Conservation (phyloP, 129 eudicot species). For the Smallanthus sonchifolius region DNA sequence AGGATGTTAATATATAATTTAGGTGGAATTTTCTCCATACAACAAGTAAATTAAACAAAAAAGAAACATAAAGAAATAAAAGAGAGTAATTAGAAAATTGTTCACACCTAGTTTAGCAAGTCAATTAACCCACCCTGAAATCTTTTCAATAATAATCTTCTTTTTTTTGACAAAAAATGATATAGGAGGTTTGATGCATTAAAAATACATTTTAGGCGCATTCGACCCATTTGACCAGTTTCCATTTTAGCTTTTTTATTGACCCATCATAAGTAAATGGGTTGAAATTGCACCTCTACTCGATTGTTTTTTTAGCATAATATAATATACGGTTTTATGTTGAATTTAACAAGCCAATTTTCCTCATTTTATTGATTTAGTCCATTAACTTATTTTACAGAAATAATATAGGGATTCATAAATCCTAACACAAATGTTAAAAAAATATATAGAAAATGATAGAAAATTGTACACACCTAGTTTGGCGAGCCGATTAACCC, state of each 20-base stretch:
- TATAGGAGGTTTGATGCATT: background rate
- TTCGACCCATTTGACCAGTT: background rate
- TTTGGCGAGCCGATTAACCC: constrained; percentile 82
- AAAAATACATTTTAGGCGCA: background rate
- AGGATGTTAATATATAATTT: background rate
- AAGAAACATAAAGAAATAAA: background rate
- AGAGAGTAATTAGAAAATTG: background rate
- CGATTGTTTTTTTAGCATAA: background rate
- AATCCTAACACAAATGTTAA: background rate
- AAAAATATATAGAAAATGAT: background rate
- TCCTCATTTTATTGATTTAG: background rate
- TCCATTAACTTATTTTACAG: too few relatives aligned
- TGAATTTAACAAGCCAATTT: background rate
- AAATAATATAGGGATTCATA: background rate
- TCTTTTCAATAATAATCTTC: background rate
- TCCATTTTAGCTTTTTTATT: background rate
- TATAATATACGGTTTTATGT: background rate
- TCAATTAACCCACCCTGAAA: background rate
- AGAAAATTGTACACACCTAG: constrained; percentile 39
- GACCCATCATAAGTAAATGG: background rate
- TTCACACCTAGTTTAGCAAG: background rate
- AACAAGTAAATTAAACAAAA: background rate
- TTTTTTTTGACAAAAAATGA: background rate
- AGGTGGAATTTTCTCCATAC: background rate
- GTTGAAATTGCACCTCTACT: background rate